A percentile compares a stretch with the other conserved stretches of the same genome.
phyloP scores from a whole-genome alignment of 306 rosid genomes.

The Bauhinia variegata region DNA sequence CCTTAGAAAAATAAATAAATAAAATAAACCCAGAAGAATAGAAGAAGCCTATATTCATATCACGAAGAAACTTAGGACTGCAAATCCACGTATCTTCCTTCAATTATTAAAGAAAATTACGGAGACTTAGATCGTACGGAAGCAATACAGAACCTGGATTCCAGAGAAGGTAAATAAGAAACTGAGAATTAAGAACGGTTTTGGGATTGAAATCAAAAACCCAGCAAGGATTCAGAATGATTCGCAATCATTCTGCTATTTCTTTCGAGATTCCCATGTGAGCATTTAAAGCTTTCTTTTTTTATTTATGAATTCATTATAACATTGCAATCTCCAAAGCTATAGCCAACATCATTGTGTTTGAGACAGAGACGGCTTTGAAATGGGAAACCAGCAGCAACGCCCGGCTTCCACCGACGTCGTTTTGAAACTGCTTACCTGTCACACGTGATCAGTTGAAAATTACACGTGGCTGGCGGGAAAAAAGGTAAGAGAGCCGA shows the following conservation, averaged over 20 bases:
- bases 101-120: background rate
- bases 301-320: too few species aligned
- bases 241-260: background rate
- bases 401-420: too few species aligned
- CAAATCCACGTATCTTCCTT: background rate
- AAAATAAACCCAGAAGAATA: slow-evolving; percentile 18
- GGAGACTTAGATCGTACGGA: background rate
- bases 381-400: too few species aligned
- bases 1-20: slow-evolving; percentile 34
- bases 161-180: background rate
- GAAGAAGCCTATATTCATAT: slow-evolving; percentile 34
- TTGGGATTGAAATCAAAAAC: slow-evolving; percentile 20
- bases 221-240: slow-evolving; percentile 11
- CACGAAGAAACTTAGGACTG: slow-evolving; percentile 24
- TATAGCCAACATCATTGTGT: too few species aligned
- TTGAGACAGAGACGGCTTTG: too few species aligned
- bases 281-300: too few species aligned
- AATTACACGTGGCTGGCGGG: too few species aligned
- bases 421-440: too few species aligned
- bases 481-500: too few species aligned
- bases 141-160: slow-evolving; percentile 2
- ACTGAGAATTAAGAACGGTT: background rate
- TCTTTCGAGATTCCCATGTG: background rate
- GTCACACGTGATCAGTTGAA: too few species aligned
- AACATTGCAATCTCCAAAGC: too few species aligned